phyloP scores from a whole-genome alignment of 176 grass and related monocot genomes.

The Dendrocalamus sinicus region DNA sequence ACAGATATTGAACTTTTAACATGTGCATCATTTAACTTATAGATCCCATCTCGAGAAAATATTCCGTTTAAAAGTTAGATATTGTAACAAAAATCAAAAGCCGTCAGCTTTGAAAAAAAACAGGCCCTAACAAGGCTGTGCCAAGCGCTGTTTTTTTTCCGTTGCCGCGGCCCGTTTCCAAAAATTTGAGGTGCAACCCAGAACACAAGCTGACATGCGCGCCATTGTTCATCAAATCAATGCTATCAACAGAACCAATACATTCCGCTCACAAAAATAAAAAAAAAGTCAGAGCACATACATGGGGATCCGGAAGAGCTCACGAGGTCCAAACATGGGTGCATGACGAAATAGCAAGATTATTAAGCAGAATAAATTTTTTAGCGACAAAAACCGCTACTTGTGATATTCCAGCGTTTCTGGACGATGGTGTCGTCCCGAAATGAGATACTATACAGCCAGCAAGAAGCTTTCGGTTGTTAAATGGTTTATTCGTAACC shows the following conservation, averaged over 20 bases:
- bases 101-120: no score
- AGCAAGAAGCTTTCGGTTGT: constrained; percentile 4
- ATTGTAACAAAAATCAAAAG: no score
- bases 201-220: neutral
- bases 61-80: no score
- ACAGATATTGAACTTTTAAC: no score
- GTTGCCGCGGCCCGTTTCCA: no score
- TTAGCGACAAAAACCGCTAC: neutral
- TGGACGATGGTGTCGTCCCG: neutral
- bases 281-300: neutral
- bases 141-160: no score
- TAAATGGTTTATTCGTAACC: constrained; percentile 21
- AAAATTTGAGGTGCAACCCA: no score
- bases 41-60: no score
- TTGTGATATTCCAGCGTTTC: neutral
- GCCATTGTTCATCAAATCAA: neutral
- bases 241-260: neutral
- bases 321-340: neutral
- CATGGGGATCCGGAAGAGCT: neutral
- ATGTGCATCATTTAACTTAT: no score
- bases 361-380: constrained; percentile 10
- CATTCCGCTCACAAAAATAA: neutral
- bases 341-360: neutral
- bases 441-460: constrained; percentile 3
- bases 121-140: no score